Percentiles rank a stretch among this genome's conserved stretches.
These are phyloP conservation scores for Aspergillus floridensis DNA, from an alignment of 2,329 filamentous ascomycete genomes.

Conservation along the genomic window DNA sequence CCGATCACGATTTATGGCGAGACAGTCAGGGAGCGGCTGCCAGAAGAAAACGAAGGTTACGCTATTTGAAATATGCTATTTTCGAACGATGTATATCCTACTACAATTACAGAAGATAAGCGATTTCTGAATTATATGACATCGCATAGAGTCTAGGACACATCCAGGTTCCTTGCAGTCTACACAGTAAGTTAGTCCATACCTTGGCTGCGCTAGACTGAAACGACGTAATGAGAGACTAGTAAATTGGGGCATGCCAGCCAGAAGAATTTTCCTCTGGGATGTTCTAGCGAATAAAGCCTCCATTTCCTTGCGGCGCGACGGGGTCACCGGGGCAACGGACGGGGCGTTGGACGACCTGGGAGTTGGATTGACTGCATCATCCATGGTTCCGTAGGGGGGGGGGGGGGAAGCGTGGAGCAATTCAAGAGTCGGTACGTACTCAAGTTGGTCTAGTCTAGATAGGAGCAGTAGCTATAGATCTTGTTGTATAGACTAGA, in stretches of 20 bases:
- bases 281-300: neutral
- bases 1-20: slow-evolving; percentile 75
- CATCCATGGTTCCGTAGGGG: slow-evolving; percentile 14
- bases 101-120: neutral
- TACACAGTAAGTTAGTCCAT: too few relatives aligned
- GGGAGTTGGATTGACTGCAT: neutral
- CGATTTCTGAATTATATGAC: neutral
- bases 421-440: slow-evolving; percentile 6
- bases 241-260: neutral
- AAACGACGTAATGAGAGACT: neutral
- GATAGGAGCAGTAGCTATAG: too few relatives aligned
- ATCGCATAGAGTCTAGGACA: neutral
- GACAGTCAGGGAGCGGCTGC: slow-evolving; percentile 44
- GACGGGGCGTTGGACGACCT: slow-evolving; percentile 5
- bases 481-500: too few relatives aligned
- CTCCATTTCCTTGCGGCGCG: slow-evolving; percentile 4
- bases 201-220: neutral
- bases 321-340: slow-evolving; percentile 15
- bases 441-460: too few relatives aligned
- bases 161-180: too few relatives aligned
- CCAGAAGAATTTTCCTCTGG: neutral
- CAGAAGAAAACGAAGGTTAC: slow-evolving; percentile 42
- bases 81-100: too few relatives aligned
- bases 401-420: slow-evolving; percentile 16
- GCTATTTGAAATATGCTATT: slow-evolving; percentile 29